These are phyloP conservation scores for Oryza coarctata DNA, from an alignment of 176 grass and related monocot genomes.

Conservation along the genomic window DNA sequence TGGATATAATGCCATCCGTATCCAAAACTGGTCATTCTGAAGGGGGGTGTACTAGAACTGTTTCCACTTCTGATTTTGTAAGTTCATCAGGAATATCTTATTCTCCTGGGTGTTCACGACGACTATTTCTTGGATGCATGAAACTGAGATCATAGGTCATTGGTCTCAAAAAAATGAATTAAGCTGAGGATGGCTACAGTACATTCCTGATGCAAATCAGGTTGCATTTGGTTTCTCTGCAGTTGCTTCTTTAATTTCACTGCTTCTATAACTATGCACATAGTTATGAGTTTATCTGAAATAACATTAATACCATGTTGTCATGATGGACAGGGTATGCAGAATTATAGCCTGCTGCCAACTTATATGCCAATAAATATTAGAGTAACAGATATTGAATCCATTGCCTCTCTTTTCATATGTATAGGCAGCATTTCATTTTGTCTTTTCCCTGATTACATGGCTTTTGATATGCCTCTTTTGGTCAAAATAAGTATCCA, in stretches of 20 bases:
- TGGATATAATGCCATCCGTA: conserved; percentile 3
- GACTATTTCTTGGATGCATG: conserved; percentile 1
- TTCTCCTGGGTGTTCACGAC: not conserved
- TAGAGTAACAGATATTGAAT: not conserved
- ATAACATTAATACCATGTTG: not conserved
- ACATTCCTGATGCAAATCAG: not conserved
- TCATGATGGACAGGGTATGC: not conserved
- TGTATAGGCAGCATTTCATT: conserved; percentile 13
- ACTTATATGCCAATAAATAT: conserved; percentile 8
- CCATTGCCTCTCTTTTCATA: not conserved
- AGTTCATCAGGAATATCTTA: not conserved
- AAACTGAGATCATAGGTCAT: not conserved
- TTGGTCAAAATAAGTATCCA: conserved; percentile 24
- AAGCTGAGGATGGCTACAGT: not conserved
- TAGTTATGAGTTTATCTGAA: not conserved
- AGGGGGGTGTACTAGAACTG: not conserved
- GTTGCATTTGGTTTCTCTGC: not conserved
- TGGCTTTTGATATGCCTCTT: conserved; percentile 17
- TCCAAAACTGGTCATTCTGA: not conserved
- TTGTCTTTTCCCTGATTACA: conserved; percentile 20
- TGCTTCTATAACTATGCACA: not conserved
- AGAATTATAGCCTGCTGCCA: not conserved
- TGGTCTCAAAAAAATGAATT: not conserved
- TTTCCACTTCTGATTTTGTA: not conserved
- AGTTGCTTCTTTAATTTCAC: not conserved